These are phyloP conservation scores for Geranomyces variabilis DNA, from an alignment of 192 early-diverging fungal genomes.

Conservation along the genomic window DNA sequence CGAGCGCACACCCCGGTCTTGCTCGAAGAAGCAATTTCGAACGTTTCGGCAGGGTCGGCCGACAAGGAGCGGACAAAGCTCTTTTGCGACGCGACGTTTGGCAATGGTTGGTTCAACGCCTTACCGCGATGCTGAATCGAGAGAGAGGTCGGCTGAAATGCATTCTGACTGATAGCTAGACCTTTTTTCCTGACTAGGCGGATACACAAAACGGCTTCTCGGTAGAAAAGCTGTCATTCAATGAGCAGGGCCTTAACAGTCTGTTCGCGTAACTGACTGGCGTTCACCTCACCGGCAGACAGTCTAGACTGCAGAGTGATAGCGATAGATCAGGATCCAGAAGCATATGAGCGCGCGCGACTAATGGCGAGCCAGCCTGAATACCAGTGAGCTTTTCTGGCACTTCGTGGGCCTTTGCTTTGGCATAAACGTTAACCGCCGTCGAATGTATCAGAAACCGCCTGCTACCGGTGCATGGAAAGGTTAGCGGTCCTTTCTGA, in stretches of 20 bases:
- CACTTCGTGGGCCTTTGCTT: no score
- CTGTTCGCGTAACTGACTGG: no score
- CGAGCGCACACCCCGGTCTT: constrained; percentile 25
- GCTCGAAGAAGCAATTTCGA: constrained; percentile 9
- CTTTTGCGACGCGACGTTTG: constrained; percentile 76
- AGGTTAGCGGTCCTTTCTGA: constrained; percentile 12
- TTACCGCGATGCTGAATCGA: no score
- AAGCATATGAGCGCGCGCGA: constrained; percentile 59
- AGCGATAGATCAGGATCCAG: constrained; percentile 74
- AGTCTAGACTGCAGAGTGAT: constrained; percentile 57
- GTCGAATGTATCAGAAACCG: constrained; percentile 41
- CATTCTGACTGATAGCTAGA: no score
- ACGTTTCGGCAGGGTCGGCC: background rate
- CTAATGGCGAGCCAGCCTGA: constrained; percentile 39
- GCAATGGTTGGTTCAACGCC: constrained; percentile 39
- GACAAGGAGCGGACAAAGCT: constrained; percentile 16
- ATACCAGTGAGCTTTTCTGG: constrained; percentile 50
- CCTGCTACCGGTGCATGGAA: constrained; percentile 57
- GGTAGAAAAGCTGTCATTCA: constrained; percentile 53
- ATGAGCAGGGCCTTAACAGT: no score
- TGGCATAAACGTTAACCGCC: no score
- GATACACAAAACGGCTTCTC: constrained; percentile 69
- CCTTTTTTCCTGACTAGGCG: no score
- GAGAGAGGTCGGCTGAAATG: no score
- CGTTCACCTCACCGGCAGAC: constrained; percentile 3